Base-by-base conservation (phyloP, 495 filamentous ascomycete species). In the Aspergillus sparsus region DNA sequence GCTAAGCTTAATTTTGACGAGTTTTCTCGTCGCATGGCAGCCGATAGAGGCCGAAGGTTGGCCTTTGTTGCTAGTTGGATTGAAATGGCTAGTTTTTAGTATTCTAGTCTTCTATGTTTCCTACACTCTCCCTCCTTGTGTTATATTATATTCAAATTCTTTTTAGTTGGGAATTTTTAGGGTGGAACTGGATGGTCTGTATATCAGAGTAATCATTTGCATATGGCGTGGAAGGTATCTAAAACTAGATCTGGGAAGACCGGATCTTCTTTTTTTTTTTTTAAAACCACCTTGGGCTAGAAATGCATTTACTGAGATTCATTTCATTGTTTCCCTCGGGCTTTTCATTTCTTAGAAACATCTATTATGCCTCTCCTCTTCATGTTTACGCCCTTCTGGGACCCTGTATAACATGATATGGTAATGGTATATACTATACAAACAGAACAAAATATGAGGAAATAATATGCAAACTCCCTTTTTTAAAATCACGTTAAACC, bases 41-140 rank as follows among this genome's bases (percentile, higher is more conserved):
- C 79, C 13, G 80, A 82, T 51, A 82, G 85, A 49, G 86, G 87
- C 36, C 74, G 77, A 42, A 75, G 81, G 27, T 79, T 95, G 57
- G 87, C 87, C 53, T 94, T 93, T 73, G 77, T 94, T 35, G 89
- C 87, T 15, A 87, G 80, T 56, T 96, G 91, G 91, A 91, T 93
- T 67, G 90, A 94, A 70, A 89, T 93, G 80, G 85, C 82, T 55
- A 83, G 78, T 65, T 85, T 86, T 60, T 87, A 65, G 52, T 1
- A 7, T n/a, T 15, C 9, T 52, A 18, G 52, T 1, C 11, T n/a
- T 15, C 9, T 52, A 18, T 39, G 5, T n/a, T 44, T 55, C 27
- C 16, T 36, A 44, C 15, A 4, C 37, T 21, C 44, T 0, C 10
- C 16, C 15, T 7, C 44, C 44, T 21, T 47, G 16, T 21, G n/a